These are phyloP conservation scores for Sphagnum fallax DNA, from an alignment of 228 moss, liverwort and hornwort species.

Conservation along the genomic window DNA sequence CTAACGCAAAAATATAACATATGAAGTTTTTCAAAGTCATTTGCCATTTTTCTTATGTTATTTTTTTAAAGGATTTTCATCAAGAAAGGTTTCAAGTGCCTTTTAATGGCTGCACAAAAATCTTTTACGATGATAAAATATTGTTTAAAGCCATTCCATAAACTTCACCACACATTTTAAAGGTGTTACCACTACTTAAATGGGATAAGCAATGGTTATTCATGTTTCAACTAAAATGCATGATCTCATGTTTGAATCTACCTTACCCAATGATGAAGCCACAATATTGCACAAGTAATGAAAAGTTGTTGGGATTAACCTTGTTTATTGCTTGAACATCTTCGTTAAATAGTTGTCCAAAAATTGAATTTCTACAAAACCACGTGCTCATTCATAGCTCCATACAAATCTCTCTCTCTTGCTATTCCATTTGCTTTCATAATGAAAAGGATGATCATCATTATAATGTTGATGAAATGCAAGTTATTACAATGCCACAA, in stretches of 20 bases:
- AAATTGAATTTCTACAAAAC: not conserved
- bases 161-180: not conserved
- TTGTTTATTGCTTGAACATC: not conserved
- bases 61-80: not conserved
- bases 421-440: not conserved
- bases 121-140: not conserved
- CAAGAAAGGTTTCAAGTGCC: not conserved
- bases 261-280: not conserved
- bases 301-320: not conserved
- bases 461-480: not conserved
- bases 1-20: not conserved
- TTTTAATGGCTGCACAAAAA: not conserved
- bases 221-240: not conserved
- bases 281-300: not conserved
- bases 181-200: too few species aligned
- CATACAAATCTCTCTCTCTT: not conserved
- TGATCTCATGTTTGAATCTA: not conserved
- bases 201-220: not conserved
- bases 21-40: constrained; percentile 1
- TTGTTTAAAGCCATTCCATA: not conserved
- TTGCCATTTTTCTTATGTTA: not conserved
- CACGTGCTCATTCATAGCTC: not conserved
- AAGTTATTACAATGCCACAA: not conserved
- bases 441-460: not conserved
- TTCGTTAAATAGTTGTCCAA: not conserved